Base-by-base conservation (phyloP, 2,329 filamentous ascomycete genomes). In the Hymenoscyphus repandus region DNA sequence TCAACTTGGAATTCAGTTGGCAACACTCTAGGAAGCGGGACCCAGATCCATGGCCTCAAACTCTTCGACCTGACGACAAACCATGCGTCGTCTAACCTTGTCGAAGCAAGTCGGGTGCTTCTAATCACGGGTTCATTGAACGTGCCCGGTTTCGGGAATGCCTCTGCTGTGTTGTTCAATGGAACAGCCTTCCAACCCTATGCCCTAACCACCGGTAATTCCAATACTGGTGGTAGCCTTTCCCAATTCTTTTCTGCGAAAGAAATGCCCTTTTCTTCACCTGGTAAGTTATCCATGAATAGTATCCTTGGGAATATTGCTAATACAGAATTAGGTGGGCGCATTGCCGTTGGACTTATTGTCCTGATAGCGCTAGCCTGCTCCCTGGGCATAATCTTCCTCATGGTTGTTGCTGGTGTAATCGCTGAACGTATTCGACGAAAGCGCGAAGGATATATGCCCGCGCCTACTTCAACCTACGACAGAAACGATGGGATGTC, bases 111-210 rank as follows among this genome's bases (percentile, higher is more conserved):
- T 55, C 82, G 93, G 66, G 78, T 82, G 3, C 79, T 99, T 33
- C 78, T 99, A 70, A 74, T 97, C 45, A 89, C 89, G n/a, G 93
- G 93, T 36, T 80, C 86, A 47, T 80, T 99, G 58, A 78, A 82
- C 57, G 76, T 97, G 15, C 81, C 86, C 0, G 72, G 73, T 44
- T 90, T 90, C 64, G 91, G 92, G 52, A 85, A 83, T 51, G 89
- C 86, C 5, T 95, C 92, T 12, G 90, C 89, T 7, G 92, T 85
- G 6, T 73, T 96, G 27, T 99, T 88, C 73, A 89, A 97, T 64
- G 93, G 93, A 61, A 89, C 83, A 10, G 72, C 74, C 2, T 83
- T 92, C 65, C 75, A 76, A 46, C 92, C 93, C 0, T 96, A 92
- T 67, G 79, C 90, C 37, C 78, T 99, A 38, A 88, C 91, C 1